phyloP scores from a whole-genome alignment of 305 asterid genomes.

The Fraxinus dipetala region DNA sequence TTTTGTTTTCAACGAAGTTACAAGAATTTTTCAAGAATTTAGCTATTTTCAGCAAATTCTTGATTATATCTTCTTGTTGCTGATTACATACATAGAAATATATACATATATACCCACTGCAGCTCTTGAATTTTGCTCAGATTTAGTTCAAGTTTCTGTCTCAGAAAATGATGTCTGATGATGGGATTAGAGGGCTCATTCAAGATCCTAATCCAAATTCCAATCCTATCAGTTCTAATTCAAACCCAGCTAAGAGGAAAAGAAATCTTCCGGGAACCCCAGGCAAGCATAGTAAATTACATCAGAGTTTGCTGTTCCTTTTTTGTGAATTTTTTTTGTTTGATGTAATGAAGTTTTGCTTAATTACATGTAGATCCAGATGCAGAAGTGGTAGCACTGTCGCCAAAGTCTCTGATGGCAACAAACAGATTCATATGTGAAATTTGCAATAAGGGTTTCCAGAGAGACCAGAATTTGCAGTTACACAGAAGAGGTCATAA shows the following conservation, averaged over 20 bases:
- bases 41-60: slow-evolving; percentile 52
- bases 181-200: slow-evolving; percentile 54
- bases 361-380: slow-evolving; percentile 63
- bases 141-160: background rate
- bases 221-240: slow-evolving; percentile 39
- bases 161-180: slow-evolving; percentile 71
- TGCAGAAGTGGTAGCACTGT: slow-evolving; percentile 83
- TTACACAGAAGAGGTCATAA: slow-evolving; percentile 88
- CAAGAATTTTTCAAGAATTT: slow-evolving; percentile 19
- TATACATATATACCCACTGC: background rate
- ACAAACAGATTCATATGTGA: slow-evolving; percentile 87
- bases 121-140: background rate
- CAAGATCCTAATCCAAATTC: slow-evolving; percentile 50
- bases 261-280: slow-evolving; percentile 67
- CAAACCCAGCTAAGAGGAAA: slow-evolving; percentile 55
- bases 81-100: background rate
- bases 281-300: slow-evolving; percentile 25
- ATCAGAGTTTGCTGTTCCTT: background rate
- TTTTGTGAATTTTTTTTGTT: background rate
- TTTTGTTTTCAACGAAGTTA: slow-evolving; percentile 9
- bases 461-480: slow-evolving; percentile 88
- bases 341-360: background rate
- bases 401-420: slow-evolving; percentile 87
- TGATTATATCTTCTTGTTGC: slow-evolving; percentile 28
- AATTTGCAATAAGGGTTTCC: slow-evolving; percentile 94